These are phyloP conservation scores for Creolimax fragrantissima DNA, from an alignment of 78 protist genomes.

Conservation along the genomic window DNA sequence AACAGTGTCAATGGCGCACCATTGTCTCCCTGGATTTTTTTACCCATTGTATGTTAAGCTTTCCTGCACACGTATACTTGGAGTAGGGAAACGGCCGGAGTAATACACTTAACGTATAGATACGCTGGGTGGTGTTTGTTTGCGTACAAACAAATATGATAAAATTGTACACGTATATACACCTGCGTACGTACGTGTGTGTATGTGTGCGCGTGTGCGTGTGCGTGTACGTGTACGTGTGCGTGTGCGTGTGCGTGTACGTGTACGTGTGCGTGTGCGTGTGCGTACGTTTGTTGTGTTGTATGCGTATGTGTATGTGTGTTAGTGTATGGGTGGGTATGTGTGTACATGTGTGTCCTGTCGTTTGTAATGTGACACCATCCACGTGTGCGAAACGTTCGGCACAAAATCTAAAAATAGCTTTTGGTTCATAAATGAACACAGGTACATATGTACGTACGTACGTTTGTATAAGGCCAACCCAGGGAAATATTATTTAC, in stretches of 20 bases:
- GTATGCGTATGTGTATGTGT: not conserved
- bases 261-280: slow-evolving; percentile 17
- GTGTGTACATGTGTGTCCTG: not conserved
- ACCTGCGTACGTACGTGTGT: not conserved
- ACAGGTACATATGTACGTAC: not conserved
- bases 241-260: not conserved
- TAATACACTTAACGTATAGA: too few relatives aligned
- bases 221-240: not conserved
- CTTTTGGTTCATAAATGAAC: not conserved
- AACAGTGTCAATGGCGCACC: slow-evolving; percentile 25
- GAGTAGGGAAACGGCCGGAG: too few relatives aligned
- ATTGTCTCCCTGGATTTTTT: not conserved
- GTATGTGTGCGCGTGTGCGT: not conserved
- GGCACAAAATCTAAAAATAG: too few relatives aligned
- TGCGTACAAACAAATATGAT: not conserved
- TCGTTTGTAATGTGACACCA: not conserved
- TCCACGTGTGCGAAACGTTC: too few relatives aligned
- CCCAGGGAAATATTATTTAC: not conserved
- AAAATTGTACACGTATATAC: not conserved
- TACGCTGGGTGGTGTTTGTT: too few relatives aligned
- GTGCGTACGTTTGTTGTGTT: not conserved
- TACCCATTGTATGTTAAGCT: too few relatives aligned
- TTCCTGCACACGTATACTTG: too few relatives aligned
- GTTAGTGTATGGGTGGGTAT: not conserved
- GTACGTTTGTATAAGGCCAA: not conserved